phyloP scores from a whole-genome alignment of 192 early-diverging fungal species.

The Allomyces macrogynus region DNA sequence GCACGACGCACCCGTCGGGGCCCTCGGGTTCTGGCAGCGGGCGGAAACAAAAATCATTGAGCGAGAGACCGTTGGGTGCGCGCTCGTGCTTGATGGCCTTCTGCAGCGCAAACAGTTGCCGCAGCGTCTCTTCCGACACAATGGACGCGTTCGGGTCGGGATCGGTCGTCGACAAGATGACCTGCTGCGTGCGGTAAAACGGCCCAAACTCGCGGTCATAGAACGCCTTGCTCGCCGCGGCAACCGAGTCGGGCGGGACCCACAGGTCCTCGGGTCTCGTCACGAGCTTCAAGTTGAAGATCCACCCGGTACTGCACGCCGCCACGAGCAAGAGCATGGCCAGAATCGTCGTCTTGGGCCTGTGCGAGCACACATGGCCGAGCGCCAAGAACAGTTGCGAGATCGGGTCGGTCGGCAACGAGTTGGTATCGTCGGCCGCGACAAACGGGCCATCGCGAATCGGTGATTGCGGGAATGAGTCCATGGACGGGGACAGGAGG shows the following conservation, averaged over 20 bases:
- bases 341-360: conserved; percentile 28
- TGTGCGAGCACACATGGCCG: conserved; percentile 28
- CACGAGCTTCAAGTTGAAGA: conserved; percentile 22
- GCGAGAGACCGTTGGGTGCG: conserved; percentile 11
- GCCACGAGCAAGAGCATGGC: conserved; percentile 17
- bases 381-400: conserved; percentile 23
- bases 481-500: no score
- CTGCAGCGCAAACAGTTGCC: conserved; percentile 26
- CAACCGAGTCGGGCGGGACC: conserved; percentile 34
- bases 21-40: conserved; percentile 10
- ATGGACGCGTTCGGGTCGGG: conserved; percentile 13
- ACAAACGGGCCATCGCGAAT: no score
- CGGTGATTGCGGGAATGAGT: no score
- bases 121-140: conserved; percentile 17
- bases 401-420: no score
- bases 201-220: conserved; percentile 41
- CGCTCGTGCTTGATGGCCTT: conserved; percentile 18
- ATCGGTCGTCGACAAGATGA: conserved; percentile 23
- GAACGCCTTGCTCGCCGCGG: conserved; percentile 26
- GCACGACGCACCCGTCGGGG: conserved; percentile 34
- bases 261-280: conserved; percentile 35
- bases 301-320: conserved; percentile 34
- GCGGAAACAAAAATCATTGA: conserved; percentile 35
- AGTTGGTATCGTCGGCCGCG: no score
- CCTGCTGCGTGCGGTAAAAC: conserved; percentile 42